phyloP scores from a whole-genome alignment of 441 rosid species.

The Pelargonium myrrhifolium region DNA sequence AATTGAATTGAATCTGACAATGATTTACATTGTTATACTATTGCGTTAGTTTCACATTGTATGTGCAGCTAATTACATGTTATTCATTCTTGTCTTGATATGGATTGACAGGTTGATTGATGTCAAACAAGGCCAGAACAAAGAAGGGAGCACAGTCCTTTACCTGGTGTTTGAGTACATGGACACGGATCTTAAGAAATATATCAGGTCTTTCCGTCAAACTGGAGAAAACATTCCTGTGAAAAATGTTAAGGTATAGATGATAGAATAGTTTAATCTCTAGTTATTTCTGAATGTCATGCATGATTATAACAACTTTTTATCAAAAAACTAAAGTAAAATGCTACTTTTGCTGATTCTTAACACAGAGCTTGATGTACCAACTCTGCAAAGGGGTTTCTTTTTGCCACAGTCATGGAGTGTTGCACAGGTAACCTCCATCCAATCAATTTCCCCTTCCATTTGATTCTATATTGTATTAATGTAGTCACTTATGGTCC shows the following conservation, averaged over 20 bases:
- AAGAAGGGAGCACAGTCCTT: slow-evolving; percentile 84
- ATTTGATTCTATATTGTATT: background rate
- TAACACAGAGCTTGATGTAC: slow-evolving; percentile 77
- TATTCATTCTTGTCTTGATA: too few relatives aligned
- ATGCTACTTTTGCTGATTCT: too few relatives aligned
- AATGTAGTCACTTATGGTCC: background rate
- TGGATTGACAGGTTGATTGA: too few relatives aligned
- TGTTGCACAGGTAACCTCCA: slow-evolving; percentile 66
- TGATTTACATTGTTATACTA: too few relatives aligned
- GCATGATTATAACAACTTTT: too few relatives aligned
- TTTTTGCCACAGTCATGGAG: slow-evolving; percentile 93
- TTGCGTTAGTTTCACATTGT: too few relatives aligned
- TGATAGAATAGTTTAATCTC: background rate
- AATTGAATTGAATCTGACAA: too few relatives aligned
- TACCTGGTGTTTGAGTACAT: slow-evolving; percentile 93
- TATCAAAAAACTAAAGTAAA: too few relatives aligned
- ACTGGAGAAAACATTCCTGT: slow-evolving; percentile 47
- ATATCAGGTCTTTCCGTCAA: slow-evolving; percentile 62
- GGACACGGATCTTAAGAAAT: slow-evolving; percentile 94
- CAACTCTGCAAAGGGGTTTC: slow-evolving; percentile 94
- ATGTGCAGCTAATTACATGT: too few relatives aligned
- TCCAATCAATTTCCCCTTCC: background rate
- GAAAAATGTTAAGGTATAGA: slow-evolving; percentile 45
- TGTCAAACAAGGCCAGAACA: slow-evolving; percentile 81
- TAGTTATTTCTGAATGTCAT: too few relatives aligned